Evolutionary conservation across 2,329 filamentous ascomycete species (phyloP).

Genomic region (Endoconidiophora polonica): DNA sequence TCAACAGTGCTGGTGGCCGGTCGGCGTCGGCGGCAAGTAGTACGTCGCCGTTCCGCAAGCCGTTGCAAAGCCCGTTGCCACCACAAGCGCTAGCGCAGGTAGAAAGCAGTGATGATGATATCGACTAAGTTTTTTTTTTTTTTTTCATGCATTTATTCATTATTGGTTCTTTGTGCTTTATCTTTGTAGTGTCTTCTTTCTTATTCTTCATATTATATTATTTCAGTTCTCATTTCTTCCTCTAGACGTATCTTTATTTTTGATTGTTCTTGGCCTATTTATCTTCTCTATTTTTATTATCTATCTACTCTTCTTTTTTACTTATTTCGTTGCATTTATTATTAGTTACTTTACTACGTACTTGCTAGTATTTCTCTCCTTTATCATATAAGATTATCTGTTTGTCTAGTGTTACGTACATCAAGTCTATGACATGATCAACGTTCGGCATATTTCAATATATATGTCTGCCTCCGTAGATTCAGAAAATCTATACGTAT

Average conservation of each 20-base stretch:
- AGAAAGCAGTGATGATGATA: slow-evolving; percentile 11
- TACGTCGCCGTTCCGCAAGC: slow-evolving; percentile 10
- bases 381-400: too few species aligned
- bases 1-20: slow-evolving; percentile 21
- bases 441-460: too few species aligned
- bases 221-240: neutral
- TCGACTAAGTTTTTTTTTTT: slow-evolving; percentile 11
- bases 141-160: neutral
- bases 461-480: too few species aligned
- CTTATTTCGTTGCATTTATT: neutral
- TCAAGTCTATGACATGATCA: too few species aligned
- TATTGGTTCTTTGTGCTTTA: neutral
- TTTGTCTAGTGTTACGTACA: too few species aligned
- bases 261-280: neutral
- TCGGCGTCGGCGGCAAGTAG: neutral
- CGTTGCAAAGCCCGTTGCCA: slow-evolving; percentile 1
- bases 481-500: too few species aligned
- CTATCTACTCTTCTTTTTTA: neutral
- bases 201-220: neutral
- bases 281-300: neutral
- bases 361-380: too few species aligned
- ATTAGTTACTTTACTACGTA: too few species aligned
- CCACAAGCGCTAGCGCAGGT: neutral
- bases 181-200: neutral
- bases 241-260: neutral